phyloP scores from a whole-genome alignment of 495 filamentous ascomycete species.

The Tetracladium marchalianum region DNA sequence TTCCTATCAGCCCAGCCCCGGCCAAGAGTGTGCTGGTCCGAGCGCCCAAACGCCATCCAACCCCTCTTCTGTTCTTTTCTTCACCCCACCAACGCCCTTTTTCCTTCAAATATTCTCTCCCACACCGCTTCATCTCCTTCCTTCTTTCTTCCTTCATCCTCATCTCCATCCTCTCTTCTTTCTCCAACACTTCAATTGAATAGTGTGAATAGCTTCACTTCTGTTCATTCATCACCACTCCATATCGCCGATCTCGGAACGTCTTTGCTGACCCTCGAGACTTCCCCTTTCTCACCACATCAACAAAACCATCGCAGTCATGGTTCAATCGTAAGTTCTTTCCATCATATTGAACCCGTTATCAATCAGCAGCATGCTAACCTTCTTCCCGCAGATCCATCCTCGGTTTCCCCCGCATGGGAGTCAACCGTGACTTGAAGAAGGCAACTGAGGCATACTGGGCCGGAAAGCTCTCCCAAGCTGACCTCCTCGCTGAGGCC shows the following conservation, averaged over 20 bases:
- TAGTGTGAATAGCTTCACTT: slow-evolving; percentile 17
- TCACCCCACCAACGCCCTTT: too few relatives aligned
- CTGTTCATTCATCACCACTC: slow-evolving; percentile 12
- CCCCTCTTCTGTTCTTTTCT: too few relatives aligned
- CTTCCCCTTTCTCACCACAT: slow-evolving; percentile 14
- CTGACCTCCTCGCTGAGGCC: slow-evolving; percentile 81
- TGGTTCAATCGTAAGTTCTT: slow-evolving; percentile 66
- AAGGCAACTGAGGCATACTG: slow-evolving; percentile 98
- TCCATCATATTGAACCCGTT: not conserved
- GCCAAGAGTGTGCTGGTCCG: too few relatives aligned
- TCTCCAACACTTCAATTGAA: slow-evolving; percentile 1
- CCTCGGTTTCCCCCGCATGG: slow-evolving; percentile 89
- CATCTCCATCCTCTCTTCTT: slow-evolving; percentile 1
- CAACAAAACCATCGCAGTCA: slow-evolving; percentile 38
- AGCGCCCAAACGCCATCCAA: too few relatives aligned
- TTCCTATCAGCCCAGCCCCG: too few relatives aligned
- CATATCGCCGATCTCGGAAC: slow-evolving; percentile 8
- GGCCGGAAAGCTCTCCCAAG: slow-evolving; percentile 83
- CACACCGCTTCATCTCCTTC: slow-evolving; percentile 16
- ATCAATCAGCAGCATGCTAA: slow-evolving; percentile 15
- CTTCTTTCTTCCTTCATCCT: slow-evolving; percentile 1
- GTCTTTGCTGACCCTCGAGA: slow-evolving; percentile 10
- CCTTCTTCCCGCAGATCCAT: slow-evolving; percentile 38
- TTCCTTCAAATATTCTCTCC: slow-evolving; percentile 16
- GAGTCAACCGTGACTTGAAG: slow-evolving; percentile 96